Evolutionary conservation across 805 yeast species (phyloP).

Genomic region (Dipodascopsis tothii): DNA sequence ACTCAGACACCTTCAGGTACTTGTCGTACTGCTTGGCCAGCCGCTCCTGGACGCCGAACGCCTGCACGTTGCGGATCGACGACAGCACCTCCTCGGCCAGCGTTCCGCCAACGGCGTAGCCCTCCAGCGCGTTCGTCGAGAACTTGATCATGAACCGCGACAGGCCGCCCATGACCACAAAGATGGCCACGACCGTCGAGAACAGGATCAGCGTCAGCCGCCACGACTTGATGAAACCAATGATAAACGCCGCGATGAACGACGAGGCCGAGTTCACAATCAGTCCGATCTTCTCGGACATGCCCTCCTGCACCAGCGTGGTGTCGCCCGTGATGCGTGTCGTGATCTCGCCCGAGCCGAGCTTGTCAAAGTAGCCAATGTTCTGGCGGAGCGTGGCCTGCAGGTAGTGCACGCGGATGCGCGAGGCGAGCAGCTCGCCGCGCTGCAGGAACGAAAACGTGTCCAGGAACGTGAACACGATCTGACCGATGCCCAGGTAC

Average conservation of each 20-base stretch:
- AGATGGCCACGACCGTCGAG: constrained; percentile 32
- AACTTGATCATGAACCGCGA: constrained; percentile 27
- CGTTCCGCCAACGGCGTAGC: constrained; percentile 24
- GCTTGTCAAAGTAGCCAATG: constrained; percentile 37
- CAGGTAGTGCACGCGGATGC: constrained; percentile 35
- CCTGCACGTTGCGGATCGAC: constrained; percentile 37
- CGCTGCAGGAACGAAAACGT: constrained; percentile 33
- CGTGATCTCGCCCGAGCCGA: constrained; percentile 39
- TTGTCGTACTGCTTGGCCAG: constrained; percentile 31
- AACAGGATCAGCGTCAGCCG: constrained; percentile 33
- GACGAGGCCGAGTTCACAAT: constrained; percentile 34
- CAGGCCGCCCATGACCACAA: constrained; percentile 27
- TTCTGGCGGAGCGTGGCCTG: constrained; percentile 35
- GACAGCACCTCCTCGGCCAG: constrained; percentile 39
- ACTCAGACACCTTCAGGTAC: constrained; percentile 26
- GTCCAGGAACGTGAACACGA: constrained; percentile 26
- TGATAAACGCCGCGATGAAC: constrained; percentile 35
- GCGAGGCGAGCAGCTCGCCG: constrained; percentile 37
- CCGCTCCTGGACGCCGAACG: constrained; percentile 37
- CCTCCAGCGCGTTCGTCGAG: constrained; percentile 10
- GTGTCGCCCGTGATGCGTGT: constrained; percentile 39
- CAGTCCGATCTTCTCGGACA: constrained; percentile 37
- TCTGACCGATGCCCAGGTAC: constrained; percentile 34
- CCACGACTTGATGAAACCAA: constrained; percentile 35
- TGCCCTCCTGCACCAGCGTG: constrained; percentile 36